phyloP scores from a whole-genome alignment of 192 early-diverging fungal genomes.

The Coemansia sp. region DNA sequence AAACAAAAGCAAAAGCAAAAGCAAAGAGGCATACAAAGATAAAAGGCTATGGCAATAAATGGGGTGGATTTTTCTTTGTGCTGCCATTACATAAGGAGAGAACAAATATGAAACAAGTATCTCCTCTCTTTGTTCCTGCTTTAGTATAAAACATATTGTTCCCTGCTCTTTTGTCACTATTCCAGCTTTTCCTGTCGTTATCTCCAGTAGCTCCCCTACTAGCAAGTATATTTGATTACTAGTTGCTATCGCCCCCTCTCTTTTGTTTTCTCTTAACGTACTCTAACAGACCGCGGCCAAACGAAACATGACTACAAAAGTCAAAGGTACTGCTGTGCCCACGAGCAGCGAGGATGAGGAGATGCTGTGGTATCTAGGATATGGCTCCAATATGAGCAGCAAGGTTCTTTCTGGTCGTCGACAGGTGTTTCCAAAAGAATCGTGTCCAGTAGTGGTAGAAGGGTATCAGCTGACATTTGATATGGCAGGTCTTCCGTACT shows the following conservation, averaged over 20 bases:
- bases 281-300: neutral
- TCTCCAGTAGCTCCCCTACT: no score
- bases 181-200: no score
- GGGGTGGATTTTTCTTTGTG: neutral
- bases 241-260: no score
- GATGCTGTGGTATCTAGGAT: slow-evolving; percentile 37
- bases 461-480: slow-evolving; percentile 53
- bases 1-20: neutral
- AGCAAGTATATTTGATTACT: no score
- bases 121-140: no score
- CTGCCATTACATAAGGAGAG: neutral
- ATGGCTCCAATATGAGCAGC: slow-evolving; percentile 52
- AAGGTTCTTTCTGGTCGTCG: slow-evolving; percentile 51
- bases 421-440: slow-evolving; percentile 39
- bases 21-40: neutral
- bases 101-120: no score
- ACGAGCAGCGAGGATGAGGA: neutral
- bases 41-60: neutral
- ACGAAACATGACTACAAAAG: neutral
- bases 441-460: slow-evolving; percentile 34
- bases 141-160: no score
- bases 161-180: no score
- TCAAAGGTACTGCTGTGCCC: neutral
- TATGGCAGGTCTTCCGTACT: slow-evolving; percentile 47
- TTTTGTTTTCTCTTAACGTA: neutral